Base-by-base conservation (phyloP, 768 basidiomycete genomes). In the Kwoniella mangroviensis region DNA sequence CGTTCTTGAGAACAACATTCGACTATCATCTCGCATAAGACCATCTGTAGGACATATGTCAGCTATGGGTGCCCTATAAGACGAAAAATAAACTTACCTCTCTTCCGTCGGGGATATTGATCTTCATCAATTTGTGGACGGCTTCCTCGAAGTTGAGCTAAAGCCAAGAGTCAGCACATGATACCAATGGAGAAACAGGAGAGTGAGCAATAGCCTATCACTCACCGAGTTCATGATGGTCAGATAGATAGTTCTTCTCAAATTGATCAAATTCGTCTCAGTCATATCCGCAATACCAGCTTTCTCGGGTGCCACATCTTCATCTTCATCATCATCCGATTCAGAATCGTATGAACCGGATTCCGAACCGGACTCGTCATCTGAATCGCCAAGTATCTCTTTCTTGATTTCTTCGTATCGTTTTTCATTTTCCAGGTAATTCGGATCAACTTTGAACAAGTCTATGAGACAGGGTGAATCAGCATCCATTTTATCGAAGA, bases 1-100 rank as follows among this genome's bases (percentile, higher is more conserved):
- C 97, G 91, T 83, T 98, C 97, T 85, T 99, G 97, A 1, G 97
- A 98, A 83, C 97, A 98, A 91, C 97, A 99, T 79, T 98, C 96
- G 83, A 99, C 92, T 72, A 99, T 88, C 97, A 99, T 99, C 86
- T 98, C 98, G 82, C 92, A 89, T 68, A 99, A 84, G 82, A 98
- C 96, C 75, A 93, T 91, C 93, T 97, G 78, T 28, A 28, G 26
- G 26, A 28, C 26, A 28, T 28, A 68, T 51, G 58, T 73, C 63
- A 63, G 71, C 49, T 42, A 19, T 19, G 1, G 51, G n/a, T 0
- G 28, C 40, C 57, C 5, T 19, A 15, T 17, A 13, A 7, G 13
- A 58, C 17, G 42, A 13, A n/a, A 11, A 22, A 10, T 15, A 17
- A 60, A 83, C 85, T 65, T 79, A 96, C 95, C 90, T 99, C 97